Evolutionary conservation across 73 alveolate genomes (phyloP), one percentile per base, ranked within the genome.

Genomic region (Uronychia setigera): DNA sequence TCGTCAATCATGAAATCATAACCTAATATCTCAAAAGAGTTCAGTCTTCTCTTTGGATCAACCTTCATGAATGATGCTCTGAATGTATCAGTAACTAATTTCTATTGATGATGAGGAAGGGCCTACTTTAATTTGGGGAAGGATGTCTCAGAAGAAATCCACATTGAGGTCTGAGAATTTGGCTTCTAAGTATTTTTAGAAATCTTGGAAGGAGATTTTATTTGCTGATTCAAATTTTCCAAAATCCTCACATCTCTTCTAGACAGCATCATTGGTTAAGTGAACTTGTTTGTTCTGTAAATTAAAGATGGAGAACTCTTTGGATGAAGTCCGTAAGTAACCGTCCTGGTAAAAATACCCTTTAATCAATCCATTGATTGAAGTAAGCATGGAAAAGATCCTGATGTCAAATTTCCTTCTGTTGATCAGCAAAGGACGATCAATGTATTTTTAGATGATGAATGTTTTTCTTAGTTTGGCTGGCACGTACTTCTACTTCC

Each of bases 331-430:
- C 87, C 99, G 94, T 34, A 98, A 77, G 80, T 98, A 98, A 25
- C 99, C 99, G 76, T 98, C 99, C 29, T 94, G 93, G 84, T 98
- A 98, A 97, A 96, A 98, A 86, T 93, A 98, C 33, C 98, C 99
- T 81, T 94, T 89, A 32, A 92, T 60, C 82, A 92, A 92, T 33
- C 99, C 97, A 81, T 97, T 97, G 19, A 95, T 94, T 26, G 93
- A 83, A 27, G 96, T 92, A 27, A 94, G 84, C 79, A 98, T 79
- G 31, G 95, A 92, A 89, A 59, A 98, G 85, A 99, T 94, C 82
- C 99, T 91, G 33, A 98, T 97, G 83, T 98, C 99, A 88, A 98
- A 98, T 87, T 98, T 98, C 79, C 99, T 80, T 91, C 93, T 95
- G 82, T 98, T 93, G 84, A 95, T 91, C n/a, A 98, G 92, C 35